Evolutionary conservation across 345 rosid genomes (phyloP).

Genomic region (Diplotaxis tenuifolia): DNA sequence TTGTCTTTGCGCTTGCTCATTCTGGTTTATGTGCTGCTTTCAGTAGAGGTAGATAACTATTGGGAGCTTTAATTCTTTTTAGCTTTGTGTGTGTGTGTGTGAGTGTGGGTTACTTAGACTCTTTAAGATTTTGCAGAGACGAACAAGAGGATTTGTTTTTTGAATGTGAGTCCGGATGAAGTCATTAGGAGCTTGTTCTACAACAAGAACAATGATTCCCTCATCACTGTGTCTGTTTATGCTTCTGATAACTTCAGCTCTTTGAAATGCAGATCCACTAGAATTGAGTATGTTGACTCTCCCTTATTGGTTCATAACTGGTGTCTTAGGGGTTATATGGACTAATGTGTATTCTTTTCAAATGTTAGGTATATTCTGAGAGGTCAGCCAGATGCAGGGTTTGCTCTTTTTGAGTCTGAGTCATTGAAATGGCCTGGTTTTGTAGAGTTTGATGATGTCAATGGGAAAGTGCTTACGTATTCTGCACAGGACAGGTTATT

Average conservation of each 20-base stretch:
- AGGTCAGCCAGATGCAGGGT: constrained; percentile 93
- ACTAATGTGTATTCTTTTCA: constrained; percentile 17
- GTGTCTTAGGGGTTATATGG: not conserved
- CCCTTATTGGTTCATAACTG: not conserved
- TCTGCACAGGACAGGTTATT: constrained; percentile 90
- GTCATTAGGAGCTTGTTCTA: constrained; percentile 86
- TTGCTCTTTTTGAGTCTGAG: constrained; percentile 91
- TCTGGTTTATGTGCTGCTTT: constrained; percentile 97
- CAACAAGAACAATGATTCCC: constrained; percentile 94
- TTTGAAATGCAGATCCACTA: constrained; percentile 93
- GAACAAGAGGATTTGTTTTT: constrained; percentile 76
- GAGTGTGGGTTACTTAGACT: not conserved
- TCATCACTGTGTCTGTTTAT: constrained; percentile 94
- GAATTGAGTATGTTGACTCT: constrained; percentile 66
- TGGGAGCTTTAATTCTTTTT: not conserved
- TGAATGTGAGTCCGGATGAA: constrained; percentile 91
- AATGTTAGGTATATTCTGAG: constrained; percentile 74
- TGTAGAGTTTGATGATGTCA: constrained; percentile 99
- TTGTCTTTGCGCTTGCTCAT: constrained; percentile 93
- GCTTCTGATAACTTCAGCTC: constrained; percentile 94
- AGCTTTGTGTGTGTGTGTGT: not conserved
- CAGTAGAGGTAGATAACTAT: constrained; percentile 64
- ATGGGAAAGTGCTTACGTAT: constrained; percentile 92
- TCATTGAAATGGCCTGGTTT: constrained; percentile 99
- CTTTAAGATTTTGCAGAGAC: constrained; percentile 54